Evolutionary conservation across 176 grass and related monocot species (phyloP).

Genomic region (Triticum urartu): DNA sequence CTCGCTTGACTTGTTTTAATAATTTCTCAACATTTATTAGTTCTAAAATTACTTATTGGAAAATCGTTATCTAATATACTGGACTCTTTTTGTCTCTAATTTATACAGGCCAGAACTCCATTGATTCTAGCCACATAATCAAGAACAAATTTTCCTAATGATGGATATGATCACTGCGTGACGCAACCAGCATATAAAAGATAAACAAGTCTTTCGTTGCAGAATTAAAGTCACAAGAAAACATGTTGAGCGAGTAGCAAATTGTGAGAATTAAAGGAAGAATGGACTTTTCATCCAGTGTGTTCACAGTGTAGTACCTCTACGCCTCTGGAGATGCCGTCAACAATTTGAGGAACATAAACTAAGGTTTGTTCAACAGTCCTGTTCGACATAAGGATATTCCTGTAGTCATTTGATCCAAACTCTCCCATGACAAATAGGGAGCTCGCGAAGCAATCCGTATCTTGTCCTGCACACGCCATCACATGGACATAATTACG

Average conservation of each 20-base stretch:
- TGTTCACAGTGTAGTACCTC: slow-evolving; percentile 26
- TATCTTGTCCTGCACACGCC: not conserved
- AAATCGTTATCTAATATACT: too few relatives aligned
- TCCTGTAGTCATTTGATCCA: slow-evolving; percentile 37
- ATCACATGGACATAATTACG: not conserved
- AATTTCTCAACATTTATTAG: too few relatives aligned
- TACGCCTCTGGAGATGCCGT: slow-evolving; percentile 18
- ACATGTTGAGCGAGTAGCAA: not conserved
- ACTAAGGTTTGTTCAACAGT: slow-evolving; percentile 18
- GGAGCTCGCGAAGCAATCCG: slow-evolving; percentile 21
- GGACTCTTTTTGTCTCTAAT: too few relatives aligned
- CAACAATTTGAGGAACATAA: slow-evolving; percentile 25
- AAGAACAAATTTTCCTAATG: too few relatives aligned
- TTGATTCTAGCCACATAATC: too few relatives aligned
- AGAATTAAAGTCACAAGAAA: not conserved
- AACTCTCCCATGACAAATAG: slow-evolving; percentile 45
- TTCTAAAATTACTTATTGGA: too few relatives aligned
- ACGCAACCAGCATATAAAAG: not conserved
- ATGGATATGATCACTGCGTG: too few relatives aligned
- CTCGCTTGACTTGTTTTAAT: too few relatives aligned
- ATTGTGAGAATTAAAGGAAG: not conserved
- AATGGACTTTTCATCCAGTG: not conserved
- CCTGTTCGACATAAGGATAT: not conserved
- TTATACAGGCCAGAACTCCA: too few relatives aligned
- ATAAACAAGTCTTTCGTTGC: not conserved